Base-by-base conservation (phyloP, 1,284 basidiomycete species). In the Gymnopus androsaceus region DNA sequence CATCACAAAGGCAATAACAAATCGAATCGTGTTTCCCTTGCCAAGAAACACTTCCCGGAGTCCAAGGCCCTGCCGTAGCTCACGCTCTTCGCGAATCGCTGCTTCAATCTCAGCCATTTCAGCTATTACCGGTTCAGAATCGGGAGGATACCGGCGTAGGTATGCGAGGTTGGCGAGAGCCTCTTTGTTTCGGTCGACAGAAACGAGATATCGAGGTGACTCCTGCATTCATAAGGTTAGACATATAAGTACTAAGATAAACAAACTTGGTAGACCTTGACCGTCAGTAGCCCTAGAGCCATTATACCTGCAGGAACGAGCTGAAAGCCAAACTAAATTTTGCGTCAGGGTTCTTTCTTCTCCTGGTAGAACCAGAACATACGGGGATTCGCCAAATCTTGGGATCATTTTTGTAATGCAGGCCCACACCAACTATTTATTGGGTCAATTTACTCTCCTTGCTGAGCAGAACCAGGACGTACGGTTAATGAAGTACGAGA, bases 401-500 rank as follows among this genome's bases (percentile, higher is more conserved):
- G 0, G 77, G 67, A 9, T 80, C 78, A 1, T 69, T 65, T 1
- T 66, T 57, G 58, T 84, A 74, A 64, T 88, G 81, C 38, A 83
- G 63, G 23, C 80, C 76, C 47, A 89, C 77, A 11, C 86, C 88
- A 52, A 80, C 87, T 88, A 61, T 2, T 40, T 55, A 51, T 17
- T 37, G 4, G n/a, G n/a, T 23, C 23, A 50, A 30, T 31, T 38
- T 33, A 12, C 51, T 2, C 30, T 49, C 21, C 4, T 12, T 14
- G 34, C 12, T 17, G 27, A 42, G 19, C 12, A 30, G 3, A 27
- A 27, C 38, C 41, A 31, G 6, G 7, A 12, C 84, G 55, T 58
- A 89, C 87, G 80, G 63, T 90, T 89, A 60, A 89, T 77, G 67
- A 89, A 90, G 68, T 90, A 91, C 0, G 86, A 88, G 45, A 90